Conservation (phyloP, 495 filamentous ascomycete species). For the Tuber microsphaerosporum region DNA sequence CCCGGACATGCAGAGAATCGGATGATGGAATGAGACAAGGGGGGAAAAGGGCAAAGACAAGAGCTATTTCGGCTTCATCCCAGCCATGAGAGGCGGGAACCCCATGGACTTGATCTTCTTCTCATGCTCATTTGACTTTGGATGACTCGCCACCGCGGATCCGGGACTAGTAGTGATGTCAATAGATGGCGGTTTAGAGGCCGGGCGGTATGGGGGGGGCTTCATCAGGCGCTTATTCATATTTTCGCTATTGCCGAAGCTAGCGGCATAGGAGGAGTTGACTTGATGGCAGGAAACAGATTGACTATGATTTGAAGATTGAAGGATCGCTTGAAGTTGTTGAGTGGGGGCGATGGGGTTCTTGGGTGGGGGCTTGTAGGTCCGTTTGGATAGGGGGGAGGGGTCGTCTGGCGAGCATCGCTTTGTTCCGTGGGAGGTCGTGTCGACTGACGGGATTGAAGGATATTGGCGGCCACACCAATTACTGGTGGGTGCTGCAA, state of each 20-base stretch:
- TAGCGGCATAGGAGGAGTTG: constrained; percentile 25
- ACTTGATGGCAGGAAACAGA: constrained; percentile 5
- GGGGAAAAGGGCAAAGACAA: no score
- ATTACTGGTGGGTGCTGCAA: background rate
- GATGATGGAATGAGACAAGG: background rate
- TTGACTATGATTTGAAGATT: constrained; percentile 1
- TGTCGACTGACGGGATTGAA: background rate
- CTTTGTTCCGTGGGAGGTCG: background rate
- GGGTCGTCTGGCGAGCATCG: constrained; percentile 4
- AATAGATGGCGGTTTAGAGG: background rate
- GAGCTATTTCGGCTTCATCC: constrained; percentile 30
- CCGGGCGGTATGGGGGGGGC: constrained; percentile 33
- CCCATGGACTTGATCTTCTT: constrained; percentile 41
- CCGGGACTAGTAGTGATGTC: constrained; percentile 9
- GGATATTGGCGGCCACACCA: background rate
- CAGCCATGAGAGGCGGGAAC: constrained; percentile 39
- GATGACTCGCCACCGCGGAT: constrained; percentile 3
- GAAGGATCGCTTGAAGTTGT: constrained; percentile 27
- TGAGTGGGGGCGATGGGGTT: constrained; percentile 22
- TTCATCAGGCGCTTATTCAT: constrained; percentile 40
- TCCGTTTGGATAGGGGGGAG: constrained; percentile 18
- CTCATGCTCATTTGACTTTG: constrained; percentile 37
- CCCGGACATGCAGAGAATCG: background rate
- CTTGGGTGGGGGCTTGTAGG: constrained; percentile 11
- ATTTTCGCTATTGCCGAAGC: constrained; percentile 37